Conservation (phyloP, 176 grass and related monocot genomes). For the Phyllostachys edulis region DNA sequence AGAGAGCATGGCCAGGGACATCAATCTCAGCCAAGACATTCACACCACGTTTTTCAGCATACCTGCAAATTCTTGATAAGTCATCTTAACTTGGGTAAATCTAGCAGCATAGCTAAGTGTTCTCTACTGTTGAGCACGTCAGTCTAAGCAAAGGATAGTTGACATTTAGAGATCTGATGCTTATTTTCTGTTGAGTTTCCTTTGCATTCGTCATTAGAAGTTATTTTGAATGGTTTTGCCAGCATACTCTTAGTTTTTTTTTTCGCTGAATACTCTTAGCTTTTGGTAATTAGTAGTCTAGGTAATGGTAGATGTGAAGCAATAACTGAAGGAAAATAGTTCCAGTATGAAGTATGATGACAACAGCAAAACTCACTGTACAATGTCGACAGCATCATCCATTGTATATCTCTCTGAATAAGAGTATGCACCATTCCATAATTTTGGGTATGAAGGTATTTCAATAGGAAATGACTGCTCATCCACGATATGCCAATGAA, state of each 20-base stretch:
- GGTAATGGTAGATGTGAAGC: conserved; percentile 2
- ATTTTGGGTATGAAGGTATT: conserved; percentile 89
- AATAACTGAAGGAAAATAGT: conserved; percentile 7
- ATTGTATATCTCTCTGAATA: conserved; percentile 94
- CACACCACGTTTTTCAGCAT: conserved; percentile 82
- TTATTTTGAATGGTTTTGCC: neutral
- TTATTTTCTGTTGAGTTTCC: neutral
- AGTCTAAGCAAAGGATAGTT: neutral
- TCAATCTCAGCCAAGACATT: conserved; percentile 97
- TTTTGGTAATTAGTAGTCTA: conserved; percentile 1
- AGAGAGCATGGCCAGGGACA: conserved; percentile 88
- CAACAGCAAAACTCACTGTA: conserved; percentile 60
- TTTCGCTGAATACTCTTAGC: neutral
- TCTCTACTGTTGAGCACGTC: conserved; percentile 7
- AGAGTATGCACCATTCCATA: conserved; percentile 87
- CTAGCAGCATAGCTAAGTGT: neutral
- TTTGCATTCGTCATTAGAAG: neutral
- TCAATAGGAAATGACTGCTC: conserved; percentile 90
- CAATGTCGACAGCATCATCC: conserved; percentile 81
- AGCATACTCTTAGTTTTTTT: neutral
- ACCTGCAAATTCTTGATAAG: conserved; percentile 56
- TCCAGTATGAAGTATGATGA: neutral
- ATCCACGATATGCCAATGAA: conserved; percentile 98
- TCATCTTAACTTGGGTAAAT: conserved; percentile 17
- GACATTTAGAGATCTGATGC: neutral